Percentiles rank a stretch among this genome's conserved stretches.
Evolutionary conservation across 805 yeast genomes (phyloP).

Genomic region (Limtongozyma cylindracea): DNA sequence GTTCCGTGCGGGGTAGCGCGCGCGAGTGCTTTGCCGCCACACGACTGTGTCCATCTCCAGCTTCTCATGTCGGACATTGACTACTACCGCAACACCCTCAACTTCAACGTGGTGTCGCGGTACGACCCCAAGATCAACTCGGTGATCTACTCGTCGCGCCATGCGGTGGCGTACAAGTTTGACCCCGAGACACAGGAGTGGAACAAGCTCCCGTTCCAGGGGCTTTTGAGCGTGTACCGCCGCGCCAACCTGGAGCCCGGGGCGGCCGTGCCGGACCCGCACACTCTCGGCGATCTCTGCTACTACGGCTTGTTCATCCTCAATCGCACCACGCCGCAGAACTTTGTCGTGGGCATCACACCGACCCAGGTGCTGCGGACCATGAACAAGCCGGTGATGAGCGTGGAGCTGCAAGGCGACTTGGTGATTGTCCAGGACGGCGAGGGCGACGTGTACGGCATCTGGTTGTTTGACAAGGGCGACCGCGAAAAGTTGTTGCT

Average conservation of each 20-base stretch:
- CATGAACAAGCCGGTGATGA: conserved; percentile 15
- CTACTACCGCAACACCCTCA: too few relatives aligned
- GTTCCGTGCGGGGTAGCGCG: too few relatives aligned
- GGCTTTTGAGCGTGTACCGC: conserved; percentile 40
- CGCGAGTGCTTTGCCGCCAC: too few relatives aligned
- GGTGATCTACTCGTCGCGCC: conserved; percentile 41
- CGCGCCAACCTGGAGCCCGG: conserved; percentile 14
- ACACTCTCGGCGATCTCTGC: conserved; percentile 17
- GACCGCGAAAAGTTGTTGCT: conserved; percentile 38
- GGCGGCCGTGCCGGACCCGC: conserved; percentile 2
- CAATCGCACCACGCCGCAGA: conserved; percentile 42
- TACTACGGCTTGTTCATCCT: conserved; percentile 46
- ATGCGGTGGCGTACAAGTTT: conserved; percentile 46
- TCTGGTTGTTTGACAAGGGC: conserved; percentile 51
- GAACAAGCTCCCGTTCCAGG: conserved; percentile 46
- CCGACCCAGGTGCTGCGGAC: conserved; percentile 23
- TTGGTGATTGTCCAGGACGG: conserved; percentile 44
- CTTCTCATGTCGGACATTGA: too few relatives aligned
- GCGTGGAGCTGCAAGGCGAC: conserved; percentile 43
- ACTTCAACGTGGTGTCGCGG: conserved; percentile 52
- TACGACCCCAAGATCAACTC: conserved; percentile 54
- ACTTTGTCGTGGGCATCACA: conserved; percentile 45
- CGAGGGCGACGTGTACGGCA: conserved; percentile 46
- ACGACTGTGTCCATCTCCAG: too few relatives aligned
- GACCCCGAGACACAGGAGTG: conserved; percentile 32